Conservation (phyloP, 2,329 filamentous ascomycete species). For the Ophiosphaerella herpotricha region DNA sequence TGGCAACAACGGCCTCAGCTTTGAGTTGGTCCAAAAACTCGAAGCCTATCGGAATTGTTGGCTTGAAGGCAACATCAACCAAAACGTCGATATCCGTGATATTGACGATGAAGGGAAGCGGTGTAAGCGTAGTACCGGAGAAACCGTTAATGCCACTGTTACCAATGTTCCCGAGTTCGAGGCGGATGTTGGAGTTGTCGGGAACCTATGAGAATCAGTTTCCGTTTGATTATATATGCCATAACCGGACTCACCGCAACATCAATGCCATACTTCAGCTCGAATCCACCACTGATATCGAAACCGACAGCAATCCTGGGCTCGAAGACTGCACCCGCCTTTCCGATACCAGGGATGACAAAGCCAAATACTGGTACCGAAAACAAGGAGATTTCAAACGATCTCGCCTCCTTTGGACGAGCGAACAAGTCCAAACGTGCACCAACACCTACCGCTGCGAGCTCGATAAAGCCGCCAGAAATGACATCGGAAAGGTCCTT, state of each 20-base stretch:
- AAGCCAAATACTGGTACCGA: constrained; percentile 36
- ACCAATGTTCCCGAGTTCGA: constrained; percentile 32
- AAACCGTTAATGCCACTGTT: constrained; percentile 36
- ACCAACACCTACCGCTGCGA: constrained; percentile 33
- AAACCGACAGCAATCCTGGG: constrained; percentile 35
- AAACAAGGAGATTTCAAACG: constrained; percentile 28
- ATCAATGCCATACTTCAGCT: constrained; percentile 45
- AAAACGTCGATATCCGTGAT: constrained; percentile 32
- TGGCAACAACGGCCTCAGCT: constrained; percentile 31
- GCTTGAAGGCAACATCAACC: constrained; percentile 36
- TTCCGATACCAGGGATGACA: constrained; percentile 41
- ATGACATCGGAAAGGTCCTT: constrained; percentile 34
- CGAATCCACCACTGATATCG: constrained; percentile 31
- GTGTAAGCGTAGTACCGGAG: constrained; percentile 29
- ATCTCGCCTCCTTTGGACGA: constrained; percentile 25
- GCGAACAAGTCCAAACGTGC: constrained; percentile 44
- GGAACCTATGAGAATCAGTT: constrained; percentile 28
- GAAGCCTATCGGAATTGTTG: constrained; percentile 43
- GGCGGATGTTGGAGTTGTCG: constrained; percentile 32
- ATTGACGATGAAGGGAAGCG: constrained; percentile 41
- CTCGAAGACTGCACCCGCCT: constrained; percentile 43
- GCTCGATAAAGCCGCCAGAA: constrained; percentile 40
- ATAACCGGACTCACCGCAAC: constrained; percentile 30
- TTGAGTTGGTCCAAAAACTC: constrained; percentile 35
- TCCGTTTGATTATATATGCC: not conserved